A percentile compares a stretch with the other conserved stretches of the same genome.
Evolutionary conservation across 2,329 filamentous ascomycete species (phyloP).

Genomic region (Pseudophaeomoniella oleicola): DNA sequence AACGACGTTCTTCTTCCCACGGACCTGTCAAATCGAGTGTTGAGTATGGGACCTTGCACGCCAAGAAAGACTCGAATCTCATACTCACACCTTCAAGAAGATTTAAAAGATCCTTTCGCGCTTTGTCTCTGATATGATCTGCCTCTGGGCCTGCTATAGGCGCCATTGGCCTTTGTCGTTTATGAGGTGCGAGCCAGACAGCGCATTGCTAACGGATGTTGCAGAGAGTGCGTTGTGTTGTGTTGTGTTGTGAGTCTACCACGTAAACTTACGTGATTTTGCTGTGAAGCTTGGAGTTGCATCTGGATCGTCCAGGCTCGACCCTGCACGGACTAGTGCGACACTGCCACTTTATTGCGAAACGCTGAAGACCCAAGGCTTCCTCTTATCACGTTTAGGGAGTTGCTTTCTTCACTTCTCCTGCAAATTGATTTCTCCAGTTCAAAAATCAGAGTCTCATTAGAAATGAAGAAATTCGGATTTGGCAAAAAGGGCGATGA

Average conservation of each 20-base stretch:
- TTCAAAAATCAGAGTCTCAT: too few species aligned
- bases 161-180: conserved; percentile 20
- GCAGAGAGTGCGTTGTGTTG: too few species aligned
- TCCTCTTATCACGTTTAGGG: too few species aligned
- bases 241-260: too few species aligned
- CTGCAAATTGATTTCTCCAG: too few species aligned
- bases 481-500: conserved; percentile 36
- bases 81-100: conserved; percentile 87
- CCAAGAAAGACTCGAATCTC: conserved; percentile 13
- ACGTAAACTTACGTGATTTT: too few species aligned
- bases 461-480: conserved; percentile 29
- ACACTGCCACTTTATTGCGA: not conserved
- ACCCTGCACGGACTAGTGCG: not conserved
- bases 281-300: too few species aligned
- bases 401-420: too few species aligned
- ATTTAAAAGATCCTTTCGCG: conserved; percentile 75
- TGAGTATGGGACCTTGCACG: conserved; percentile 7
- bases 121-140: conserved; percentile 35
- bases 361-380: too few species aligned
- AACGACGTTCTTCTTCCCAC: conserved; percentile 96
- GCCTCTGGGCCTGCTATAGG: conserved; percentile 28
- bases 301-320: not conserved
- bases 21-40: conserved; percentile 49
- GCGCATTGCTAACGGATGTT: too few species aligned
- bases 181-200: too few species aligned